A percentile compares a stretch with the other conserved stretches of the same genome.
phyloP scores from a whole-genome alignment of 2,329 filamentous ascomycete genomes.

The Fusarium pseudonygamai region DNA sequence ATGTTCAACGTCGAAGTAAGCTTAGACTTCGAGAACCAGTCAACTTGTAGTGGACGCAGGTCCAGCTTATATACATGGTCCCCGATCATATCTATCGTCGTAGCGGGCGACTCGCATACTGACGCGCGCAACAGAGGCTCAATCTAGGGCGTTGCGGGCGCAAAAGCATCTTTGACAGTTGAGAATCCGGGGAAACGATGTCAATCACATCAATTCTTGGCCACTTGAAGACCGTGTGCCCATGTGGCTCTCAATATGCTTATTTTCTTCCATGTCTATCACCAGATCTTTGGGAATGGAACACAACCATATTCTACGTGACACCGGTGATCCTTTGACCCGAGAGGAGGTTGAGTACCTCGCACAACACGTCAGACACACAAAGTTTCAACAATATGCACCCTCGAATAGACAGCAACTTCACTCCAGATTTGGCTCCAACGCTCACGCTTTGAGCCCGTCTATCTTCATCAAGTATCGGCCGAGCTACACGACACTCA shows the following conservation, averaged over 20 bases:
- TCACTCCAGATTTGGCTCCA: neutral
- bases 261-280: neutral
- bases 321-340: neutral
- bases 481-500: constrained; percentile 9
- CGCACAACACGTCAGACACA: neutral
- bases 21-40: constrained; percentile 5
- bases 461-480: constrained; percentile 9
- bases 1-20: constrained; percentile 21
- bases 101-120: constrained; percentile 42
- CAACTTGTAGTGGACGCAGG: constrained; percentile 23
- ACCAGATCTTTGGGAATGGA: neutral
- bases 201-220: constrained; percentile 1
- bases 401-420: neutral
- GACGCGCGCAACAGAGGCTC: constrained; percentile 44
- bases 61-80: constrained; percentile 41
- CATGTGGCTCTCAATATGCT: neutral
- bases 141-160: constrained; percentile 45
- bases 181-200: constrained; percentile 23
- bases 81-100: constrained; percentile 23
- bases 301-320: neutral
- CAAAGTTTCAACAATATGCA: neutral
- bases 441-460: neutral
- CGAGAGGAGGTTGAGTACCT: neutral
- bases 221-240: neutral
- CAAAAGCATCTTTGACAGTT: constrained; percentile 30